A percentile compares a stretch with the other conserved stretches of the same genome.
Evolutionary conservation across 805 yeast species (phyloP).

Genomic region (Candida xyloterini): DNA sequence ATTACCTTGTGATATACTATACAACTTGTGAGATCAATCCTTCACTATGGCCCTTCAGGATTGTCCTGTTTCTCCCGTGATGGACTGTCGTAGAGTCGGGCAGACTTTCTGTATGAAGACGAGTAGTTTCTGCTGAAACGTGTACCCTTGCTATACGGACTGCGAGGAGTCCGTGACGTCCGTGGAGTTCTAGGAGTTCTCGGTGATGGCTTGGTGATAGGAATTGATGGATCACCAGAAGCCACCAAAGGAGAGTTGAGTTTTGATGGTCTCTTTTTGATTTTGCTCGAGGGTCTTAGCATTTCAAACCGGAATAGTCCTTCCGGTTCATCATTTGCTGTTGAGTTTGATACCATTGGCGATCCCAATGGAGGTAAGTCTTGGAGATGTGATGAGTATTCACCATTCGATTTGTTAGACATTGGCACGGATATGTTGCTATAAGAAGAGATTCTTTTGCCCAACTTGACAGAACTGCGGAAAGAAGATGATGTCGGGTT

Average conservation of each 20-base stretch:
- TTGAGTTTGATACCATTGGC: slow-evolving; percentile 20
- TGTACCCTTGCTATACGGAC: slow-evolving; percentile 19
- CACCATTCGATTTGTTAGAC: slow-evolving; percentile 16
- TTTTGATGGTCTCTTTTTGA: slow-evolving; percentile 32
- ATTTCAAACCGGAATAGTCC: slow-evolving; percentile 46
- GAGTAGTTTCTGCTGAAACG: slow-evolving; percentile 20
- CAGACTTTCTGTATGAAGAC: slow-evolving; percentile 15
- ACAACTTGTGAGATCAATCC: neutral
- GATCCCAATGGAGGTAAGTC: slow-evolving; percentile 24
- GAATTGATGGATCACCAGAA: slow-evolving; percentile 22
- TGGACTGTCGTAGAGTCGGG: slow-evolving; percentile 16
- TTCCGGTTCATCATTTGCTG: slow-evolving; percentile 33
- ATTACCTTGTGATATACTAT: neutral
- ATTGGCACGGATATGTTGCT: slow-evolving; percentile 16
- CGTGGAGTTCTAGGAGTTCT: slow-evolving; percentile 27
- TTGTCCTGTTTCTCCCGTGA: slow-evolving; percentile 12
- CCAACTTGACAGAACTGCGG: slow-evolving; percentile 20
- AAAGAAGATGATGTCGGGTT: slow-evolving; percentile 17
- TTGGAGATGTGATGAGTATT: slow-evolving; percentile 15
- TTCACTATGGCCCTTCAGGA: slow-evolving; percentile 1
- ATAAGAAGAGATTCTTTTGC: slow-evolving; percentile 18
- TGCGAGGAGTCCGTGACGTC: slow-evolving; percentile 20
- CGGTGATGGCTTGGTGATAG: slow-evolving; percentile 27
- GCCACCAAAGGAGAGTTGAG: slow-evolving; percentile 20
- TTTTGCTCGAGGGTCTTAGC: slow-evolving; percentile 36